Base-by-base conservation (phyloP, 768 basidiomycete genomes). In the Pulveroboletus frians region DNA sequence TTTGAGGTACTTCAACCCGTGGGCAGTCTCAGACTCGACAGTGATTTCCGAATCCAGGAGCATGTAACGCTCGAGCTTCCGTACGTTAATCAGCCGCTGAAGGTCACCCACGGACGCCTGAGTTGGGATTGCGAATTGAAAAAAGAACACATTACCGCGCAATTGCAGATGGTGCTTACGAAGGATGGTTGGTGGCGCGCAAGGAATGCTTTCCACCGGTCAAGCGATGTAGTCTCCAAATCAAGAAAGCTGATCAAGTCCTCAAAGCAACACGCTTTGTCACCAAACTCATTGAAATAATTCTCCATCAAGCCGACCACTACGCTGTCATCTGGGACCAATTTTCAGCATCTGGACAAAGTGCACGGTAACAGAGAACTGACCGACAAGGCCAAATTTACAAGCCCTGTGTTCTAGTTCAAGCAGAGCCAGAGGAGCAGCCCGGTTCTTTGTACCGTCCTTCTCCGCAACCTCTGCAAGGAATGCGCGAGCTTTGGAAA, bases 211-310 rank as follows among this genome's bases (percentile, higher is more conserved):
- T 72, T 75, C 79, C 84, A 86, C 46, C 71, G 69, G 4, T 67
- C 48, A 10, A 77, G 66, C 27, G 76, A 74, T 11, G 76, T 71
- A 42, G 67, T 75, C 20, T 76, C 68, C 13, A 87, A 67, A 8
- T 59, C 60, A 47, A 85, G 65, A 62, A 86, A 92, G 3, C 83
- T 80, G 55, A 76, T 76, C 35, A 95, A 70, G 58, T 96, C 93
- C 68, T 94, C 92, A 50, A 83, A 89, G 64, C 90, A 92, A 65
- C 88, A 91, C 5, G 84, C 73, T 67, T 92, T 95, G 65, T 84
- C 81, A 27, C 88, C 85, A 57, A 92, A 80, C 50, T 71, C 72
- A 35, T 78, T 70, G 60, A 92, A 82, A 66, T 94, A 95, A 41
- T 73, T 67, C 58, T 80, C 72, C 61, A 92, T 69, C 47, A 84